Evolutionary conservation across 495 filamentous ascomycete genomes (phyloP).

Genomic region (Zalerion maritima): DNA sequence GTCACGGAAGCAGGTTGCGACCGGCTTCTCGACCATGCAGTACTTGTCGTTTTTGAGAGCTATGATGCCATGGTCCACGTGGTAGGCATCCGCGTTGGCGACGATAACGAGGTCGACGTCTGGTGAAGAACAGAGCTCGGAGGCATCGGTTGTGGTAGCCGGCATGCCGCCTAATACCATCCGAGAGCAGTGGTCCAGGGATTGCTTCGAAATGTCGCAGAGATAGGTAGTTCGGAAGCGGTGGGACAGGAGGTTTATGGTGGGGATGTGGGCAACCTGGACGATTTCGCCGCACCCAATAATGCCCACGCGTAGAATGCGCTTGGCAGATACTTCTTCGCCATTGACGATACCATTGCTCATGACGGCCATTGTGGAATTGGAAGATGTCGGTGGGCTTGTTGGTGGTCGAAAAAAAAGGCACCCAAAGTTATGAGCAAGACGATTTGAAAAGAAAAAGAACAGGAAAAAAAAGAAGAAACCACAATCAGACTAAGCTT

Average conservation of each 20-base stretch:
- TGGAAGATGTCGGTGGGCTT: too few species aligned
- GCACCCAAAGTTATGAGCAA: too few species aligned
- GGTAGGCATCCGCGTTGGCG: slow-evolving; percentile 35
- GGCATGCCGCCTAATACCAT: too few species aligned
- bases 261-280: slow-evolving; percentile 36
- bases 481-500: too few species aligned
- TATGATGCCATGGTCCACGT: slow-evolving; percentile 31
- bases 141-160: slow-evolving; percentile 1
- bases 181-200: slow-evolving; percentile 17
- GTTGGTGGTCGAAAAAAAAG: too few species aligned
- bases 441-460: too few species aligned
- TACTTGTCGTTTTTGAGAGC: slow-evolving; percentile 37
- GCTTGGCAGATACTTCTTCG: too few species aligned
- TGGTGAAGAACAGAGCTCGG: slow-evolving; percentile 13
- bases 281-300: slow-evolving; percentile 33
- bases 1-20: slow-evolving; percentile 34
- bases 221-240: too few species aligned
- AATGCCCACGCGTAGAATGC: slow-evolving; percentile 30
- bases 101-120: slow-evolving; percentile 37
- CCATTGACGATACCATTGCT: too few species aligned
- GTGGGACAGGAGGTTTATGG: slow-evolving; percentile 23
- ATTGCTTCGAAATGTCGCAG: slow-evolving; percentile 25
- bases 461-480: too few species aligned
- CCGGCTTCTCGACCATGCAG: slow-evolving; percentile 40
- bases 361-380: too few species aligned